Conservation (phyloP, 805 yeast species). For the Barnettozyma sucrosica region DNA sequence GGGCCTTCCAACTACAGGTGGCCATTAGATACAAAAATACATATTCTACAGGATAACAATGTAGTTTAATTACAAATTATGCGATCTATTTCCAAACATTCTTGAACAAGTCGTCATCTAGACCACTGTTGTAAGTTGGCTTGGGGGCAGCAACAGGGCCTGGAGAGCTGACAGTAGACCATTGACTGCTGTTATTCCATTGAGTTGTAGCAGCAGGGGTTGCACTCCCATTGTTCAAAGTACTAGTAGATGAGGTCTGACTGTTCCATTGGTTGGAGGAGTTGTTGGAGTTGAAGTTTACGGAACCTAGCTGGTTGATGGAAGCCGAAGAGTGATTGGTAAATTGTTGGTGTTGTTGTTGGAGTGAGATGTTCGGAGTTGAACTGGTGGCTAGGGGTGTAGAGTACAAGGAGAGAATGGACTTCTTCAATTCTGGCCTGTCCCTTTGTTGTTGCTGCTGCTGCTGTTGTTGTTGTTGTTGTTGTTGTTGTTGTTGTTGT, state of each 20-base stretch:
- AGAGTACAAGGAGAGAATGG: conserved; percentile 83
- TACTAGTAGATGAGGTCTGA: background rate
- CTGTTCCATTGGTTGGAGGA: conserved; percentile 10
- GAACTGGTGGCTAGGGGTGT: conserved; percentile 35
- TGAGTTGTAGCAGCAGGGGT: conserved; percentile 1
- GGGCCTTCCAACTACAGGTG: conserved; percentile 94
- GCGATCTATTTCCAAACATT: conserved; percentile 52
- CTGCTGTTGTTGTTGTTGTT: conserved; percentile 7
- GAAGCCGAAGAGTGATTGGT: conserved; percentile 9
- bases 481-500: conserved; percentile 13
- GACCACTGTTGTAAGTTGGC: conserved; percentile 12
- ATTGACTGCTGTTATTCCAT: conserved; percentile 16
- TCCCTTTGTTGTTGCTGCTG: conserved; percentile 15
- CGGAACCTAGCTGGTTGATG: conserved; percentile 13
- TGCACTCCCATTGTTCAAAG: conserved; percentile 1
- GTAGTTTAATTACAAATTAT: background rate
- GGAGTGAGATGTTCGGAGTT: conserved; percentile 19
- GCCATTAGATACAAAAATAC: conserved; percentile 12
- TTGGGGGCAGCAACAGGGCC: conserved; percentile 7
- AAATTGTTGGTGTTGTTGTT: conserved; percentile 7
- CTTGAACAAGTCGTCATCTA: conserved; percentile 63
- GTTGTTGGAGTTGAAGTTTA: conserved; percentile 5
- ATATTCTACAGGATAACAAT: background rate
- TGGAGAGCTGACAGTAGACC: conserved; percentile 16
- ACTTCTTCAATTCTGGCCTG: conserved; percentile 86